These are phyloP conservation scores for Acanthamoeba culbertsoni DNA, from an alignment of 208 protist genomes.

Conservation along the genomic window DNA sequence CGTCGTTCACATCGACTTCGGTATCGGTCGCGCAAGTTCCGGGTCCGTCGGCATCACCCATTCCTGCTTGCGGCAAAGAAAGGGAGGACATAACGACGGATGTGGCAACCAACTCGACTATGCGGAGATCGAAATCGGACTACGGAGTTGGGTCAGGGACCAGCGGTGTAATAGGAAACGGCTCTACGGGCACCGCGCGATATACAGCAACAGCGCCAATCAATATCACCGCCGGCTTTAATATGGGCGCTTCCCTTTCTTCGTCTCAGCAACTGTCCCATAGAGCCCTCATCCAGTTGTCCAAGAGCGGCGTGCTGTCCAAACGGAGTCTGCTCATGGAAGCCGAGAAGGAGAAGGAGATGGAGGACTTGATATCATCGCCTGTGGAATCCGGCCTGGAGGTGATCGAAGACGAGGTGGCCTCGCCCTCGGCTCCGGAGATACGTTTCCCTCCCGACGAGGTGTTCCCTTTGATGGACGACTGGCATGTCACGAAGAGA, in stretches of 20 bases:
- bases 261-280: not conserved
- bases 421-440: not conserved
- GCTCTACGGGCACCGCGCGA: not conserved
- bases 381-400: not conserved
- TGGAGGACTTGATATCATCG: not conserved
- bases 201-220: constrained; percentile 20
- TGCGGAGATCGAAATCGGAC: not conserved
- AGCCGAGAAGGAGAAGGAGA: not conserved
- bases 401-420: not conserved
- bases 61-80: no score
- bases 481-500: not conserved
- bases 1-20: not conserved
- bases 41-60: no score
- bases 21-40: not conserved
- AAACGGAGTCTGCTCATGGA: not conserved
- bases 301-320: not conserved
- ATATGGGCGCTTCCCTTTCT: not conserved
- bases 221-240: not conserved
- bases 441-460: not conserved
- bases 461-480: not conserved
- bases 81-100: no score
- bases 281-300: no score
- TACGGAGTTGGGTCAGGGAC: not conserved
- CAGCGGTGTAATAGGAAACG: not conserved
- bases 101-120: not conserved